These are phyloP conservation scores for Tetrapisispora fleetii DNA, from an alignment of 805 yeast species.

Conservation along the genomic window DNA sequence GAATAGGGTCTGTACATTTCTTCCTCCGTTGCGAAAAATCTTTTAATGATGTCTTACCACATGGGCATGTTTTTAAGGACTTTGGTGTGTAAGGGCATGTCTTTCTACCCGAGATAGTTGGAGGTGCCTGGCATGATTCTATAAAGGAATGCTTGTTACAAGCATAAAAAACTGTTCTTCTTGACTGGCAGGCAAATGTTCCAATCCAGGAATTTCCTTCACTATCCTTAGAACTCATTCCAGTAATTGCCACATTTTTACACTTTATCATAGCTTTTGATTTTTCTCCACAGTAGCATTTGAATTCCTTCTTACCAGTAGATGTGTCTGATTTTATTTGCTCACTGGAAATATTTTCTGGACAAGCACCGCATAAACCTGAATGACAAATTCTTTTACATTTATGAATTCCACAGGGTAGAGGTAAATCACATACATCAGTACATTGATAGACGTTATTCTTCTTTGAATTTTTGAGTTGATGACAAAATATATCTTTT, in stretches of 20 bases:
- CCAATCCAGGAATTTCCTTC: conserved; percentile 39
- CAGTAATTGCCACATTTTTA: conserved; percentile 35
- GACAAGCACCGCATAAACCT: conserved; percentile 78
- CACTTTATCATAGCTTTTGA: conserved; percentile 29
- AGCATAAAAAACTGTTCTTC: conserved; percentile 40
- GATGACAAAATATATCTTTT: conserved; percentile 60
- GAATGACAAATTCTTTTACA: conserved; percentile 60
- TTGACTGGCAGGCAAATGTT: conserved; percentile 37
- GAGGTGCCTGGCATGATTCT: conserved; percentile 29
- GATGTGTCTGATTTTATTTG: neutral
- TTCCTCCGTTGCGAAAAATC: conserved; percentile 35
- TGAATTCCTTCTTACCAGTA: conserved; percentile 6
- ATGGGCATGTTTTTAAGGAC: conserved; percentile 56
- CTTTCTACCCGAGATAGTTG: conserved; percentile 17
- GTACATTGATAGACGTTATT: conserved; percentile 36
- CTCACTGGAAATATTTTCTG: conserved; percentile 29
- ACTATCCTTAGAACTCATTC: conserved; percentile 28
- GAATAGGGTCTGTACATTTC: conserved; percentile 68
- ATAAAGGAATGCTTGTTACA: conserved; percentile 62
- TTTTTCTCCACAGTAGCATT: conserved; percentile 71
- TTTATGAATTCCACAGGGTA: conserved; percentile 65
- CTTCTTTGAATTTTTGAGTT: conserved; percentile 44
- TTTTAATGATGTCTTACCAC: conserved; percentile 54
- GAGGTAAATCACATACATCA: conserved; percentile 44
- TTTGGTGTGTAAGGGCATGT: conserved; percentile 59